These are phyloP conservation scores for Paraphaeosphaeria sporulosa DNA, from an alignment of 2,329 filamentous ascomycete species.

Conservation along the genomic window DNA sequence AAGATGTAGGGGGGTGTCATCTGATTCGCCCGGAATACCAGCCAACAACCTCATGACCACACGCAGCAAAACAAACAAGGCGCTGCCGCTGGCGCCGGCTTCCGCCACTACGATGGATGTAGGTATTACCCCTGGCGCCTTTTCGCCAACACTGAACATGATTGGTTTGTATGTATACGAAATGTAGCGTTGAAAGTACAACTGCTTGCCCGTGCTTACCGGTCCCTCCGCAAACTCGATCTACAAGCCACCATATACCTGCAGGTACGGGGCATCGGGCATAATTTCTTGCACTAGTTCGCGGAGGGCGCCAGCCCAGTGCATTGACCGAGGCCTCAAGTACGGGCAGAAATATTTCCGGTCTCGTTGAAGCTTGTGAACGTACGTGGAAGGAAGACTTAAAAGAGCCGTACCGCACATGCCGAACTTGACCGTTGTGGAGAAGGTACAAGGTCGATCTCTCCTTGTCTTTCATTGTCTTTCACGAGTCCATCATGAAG, in stretches of 20 bases:
- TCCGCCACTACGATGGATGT: background rate
- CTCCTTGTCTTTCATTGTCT: background rate
- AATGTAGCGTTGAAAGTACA: background rate
- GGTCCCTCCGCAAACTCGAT: background rate
- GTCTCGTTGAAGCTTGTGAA: constrained; percentile 27
- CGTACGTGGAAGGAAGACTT: constrained; percentile 2
- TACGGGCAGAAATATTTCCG: constrained; percentile 15
- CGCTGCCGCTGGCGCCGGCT: background rate
- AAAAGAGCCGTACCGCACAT: constrained; percentile 8
- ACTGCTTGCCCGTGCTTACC: background rate
- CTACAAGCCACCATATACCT: background rate
- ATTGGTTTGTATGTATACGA: background rate
- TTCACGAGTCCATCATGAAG: constrained; percentile 36
- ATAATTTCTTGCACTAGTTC: constrained; percentile 2
- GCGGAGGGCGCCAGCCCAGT: background rate
- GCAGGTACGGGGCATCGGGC: constrained; percentile 15
- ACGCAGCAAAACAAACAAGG: background rate
- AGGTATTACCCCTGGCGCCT: constrained; percentile 7
- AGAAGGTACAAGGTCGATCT: constrained; percentile 6
- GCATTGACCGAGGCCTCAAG: constrained; percentile 24
- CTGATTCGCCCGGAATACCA: constrained; percentile 19
- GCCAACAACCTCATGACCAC: constrained; percentile 12
- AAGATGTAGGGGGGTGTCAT: constrained; percentile 4
- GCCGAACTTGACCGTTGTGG: constrained; percentile 10
- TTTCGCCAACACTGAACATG: background rate